Evolutionary conservation across 192 early-diverging fungal genomes (phyloP), one percentile per base, ranked within the genome.

Genomic region (Backusella australiensis): DNA sequence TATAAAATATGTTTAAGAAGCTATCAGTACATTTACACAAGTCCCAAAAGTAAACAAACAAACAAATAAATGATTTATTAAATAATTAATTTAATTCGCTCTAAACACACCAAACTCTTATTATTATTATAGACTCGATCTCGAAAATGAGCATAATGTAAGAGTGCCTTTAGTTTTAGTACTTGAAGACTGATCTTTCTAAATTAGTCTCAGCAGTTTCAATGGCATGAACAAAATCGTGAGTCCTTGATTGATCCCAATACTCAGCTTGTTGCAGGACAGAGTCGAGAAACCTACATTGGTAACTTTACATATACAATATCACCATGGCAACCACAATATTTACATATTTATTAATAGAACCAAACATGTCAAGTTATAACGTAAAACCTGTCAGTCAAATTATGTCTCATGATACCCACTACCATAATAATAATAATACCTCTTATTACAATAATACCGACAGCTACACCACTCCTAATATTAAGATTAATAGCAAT

Each of bases 111-210:
- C 42, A 44, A 44, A 44, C 15, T 26, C 6, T 53, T 53, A 53
- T 53, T 53, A 4, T 53, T 56, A 56, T 56, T 56, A 21, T 56
- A 56, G 53, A 56, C n/a, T 56, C 53, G 53, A 56, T n/a, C 53
- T 56, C n/a, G 53, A 56, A 56, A 56, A 56, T 56, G 53, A 56
- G 12, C 53, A 56, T 23, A 56, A 56, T 56, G 53, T 56, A 56
- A 56, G 53, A 56, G 6, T 26, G 19, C 6, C 53, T 44, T 56
- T 56, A 56, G n/a, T 56, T 56, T 32, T 56, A 21, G n/a, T 21
- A 56, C 19, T 56, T 56, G n/a, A 8, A 21, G 19, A 9, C 53
- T 56, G n/a, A 21, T 26, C 53, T 7, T 26, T 44, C 15, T 44
- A 17, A 23, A 56, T 21, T 21, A 21, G 21, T 56, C 21, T 56